Evolutionary conservation across 2,329 filamentous ascomycete species (phyloP).

Genomic region (Colletotrichum sp.): DNA sequence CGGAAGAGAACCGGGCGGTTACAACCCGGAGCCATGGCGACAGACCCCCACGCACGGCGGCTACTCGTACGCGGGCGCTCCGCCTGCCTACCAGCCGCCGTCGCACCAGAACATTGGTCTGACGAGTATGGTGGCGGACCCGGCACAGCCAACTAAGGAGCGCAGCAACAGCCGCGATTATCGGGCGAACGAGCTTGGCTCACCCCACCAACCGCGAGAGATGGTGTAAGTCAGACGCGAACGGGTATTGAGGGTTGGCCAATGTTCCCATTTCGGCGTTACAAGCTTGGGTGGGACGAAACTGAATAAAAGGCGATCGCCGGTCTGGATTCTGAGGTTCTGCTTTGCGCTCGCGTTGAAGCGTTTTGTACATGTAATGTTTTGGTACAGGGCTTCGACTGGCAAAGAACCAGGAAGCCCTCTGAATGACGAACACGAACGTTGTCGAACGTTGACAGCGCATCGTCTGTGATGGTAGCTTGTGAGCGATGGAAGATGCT

Average conservation of each 20-base stretch:
- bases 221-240: conserved; percentile 1
- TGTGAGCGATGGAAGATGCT: not conserved
- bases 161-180: conserved; percentile 15
- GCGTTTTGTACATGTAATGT: conserved; percentile 2
- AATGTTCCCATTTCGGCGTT: not conserved
- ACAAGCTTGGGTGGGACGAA: not conserved
- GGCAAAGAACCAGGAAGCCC: not conserved
- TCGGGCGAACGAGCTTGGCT: conserved; percentile 17
- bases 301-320: not conserved
- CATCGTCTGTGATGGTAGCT: not conserved
- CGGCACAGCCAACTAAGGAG: conserved; percentile 9
- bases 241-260: not conserved
- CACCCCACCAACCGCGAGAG: conserved; percentile 17
- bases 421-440: not conserved
- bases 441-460: not conserved
- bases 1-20: conserved; percentile 9
- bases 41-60: conserved; percentile 1
- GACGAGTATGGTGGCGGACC: conserved; percentile 15
- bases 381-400: not conserved
- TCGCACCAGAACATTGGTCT: conserved; percentile 17
- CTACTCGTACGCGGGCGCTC: conserved; percentile 8
- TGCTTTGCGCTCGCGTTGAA: not conserved
- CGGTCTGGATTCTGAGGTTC: not conserved
- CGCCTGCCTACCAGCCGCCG: conserved; percentile 11
- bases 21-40: conserved; percentile 22